These are phyloP conservation scores for Suhomyces bolitotheri DNA, from an alignment of 1,139 yeast genomes.

Conservation along the genomic window DNA sequence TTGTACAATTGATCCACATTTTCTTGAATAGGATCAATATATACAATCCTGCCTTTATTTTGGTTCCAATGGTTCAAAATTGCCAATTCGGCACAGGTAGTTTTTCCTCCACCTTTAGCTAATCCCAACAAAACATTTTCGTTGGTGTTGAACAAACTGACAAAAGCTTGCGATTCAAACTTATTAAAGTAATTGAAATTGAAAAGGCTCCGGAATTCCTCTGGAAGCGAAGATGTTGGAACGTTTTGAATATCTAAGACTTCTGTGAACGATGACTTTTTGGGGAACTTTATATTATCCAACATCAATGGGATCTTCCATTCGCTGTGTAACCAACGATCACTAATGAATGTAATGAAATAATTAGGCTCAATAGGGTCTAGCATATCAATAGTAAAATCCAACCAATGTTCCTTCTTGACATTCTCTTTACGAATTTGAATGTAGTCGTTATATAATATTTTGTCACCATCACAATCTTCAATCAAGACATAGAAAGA, in stretches of 20 bases:
- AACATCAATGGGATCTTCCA: slow-evolving; percentile 63
- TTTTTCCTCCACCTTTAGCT: slow-evolving; percentile 77
- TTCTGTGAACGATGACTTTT: slow-evolving; percentile 63
- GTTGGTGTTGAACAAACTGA: slow-evolving; percentile 56
- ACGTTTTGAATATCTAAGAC: slow-evolving; percentile 51
- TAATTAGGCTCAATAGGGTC: slow-evolving; percentile 75
- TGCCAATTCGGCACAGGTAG: slow-evolving; percentile 71
- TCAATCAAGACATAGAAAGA: slow-evolving; percentile 71
- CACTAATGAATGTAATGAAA: slow-evolving; percentile 72
- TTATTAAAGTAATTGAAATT: slow-evolving; percentile 58
- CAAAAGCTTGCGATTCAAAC: slow-evolving; percentile 72
- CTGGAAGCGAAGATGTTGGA: slow-evolving; percentile 48
- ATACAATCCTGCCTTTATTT: slow-evolving; percentile 59
- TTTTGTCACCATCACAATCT: slow-evolving; percentile 77
- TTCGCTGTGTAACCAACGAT: slow-evolving; percentile 82
- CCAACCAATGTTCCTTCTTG: slow-evolving; percentile 56
- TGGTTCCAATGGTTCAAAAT: slow-evolving; percentile 69
- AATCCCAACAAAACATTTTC: slow-evolving; percentile 67
- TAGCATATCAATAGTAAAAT: slow-evolving; percentile 60
- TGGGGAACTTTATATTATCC: slow-evolving; percentile 59
- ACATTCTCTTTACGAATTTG: slow-evolving; percentile 51
- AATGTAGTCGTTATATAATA: slow-evolving; percentile 61
- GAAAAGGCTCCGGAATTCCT: slow-evolving; percentile 49
- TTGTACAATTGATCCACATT: slow-evolving; percentile 47
- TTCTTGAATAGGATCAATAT: slow-evolving; percentile 62